phyloP scores from a whole-genome alignment of 176 grass and related monocot species.

The Puccinellia tenuiflora region DNA sequence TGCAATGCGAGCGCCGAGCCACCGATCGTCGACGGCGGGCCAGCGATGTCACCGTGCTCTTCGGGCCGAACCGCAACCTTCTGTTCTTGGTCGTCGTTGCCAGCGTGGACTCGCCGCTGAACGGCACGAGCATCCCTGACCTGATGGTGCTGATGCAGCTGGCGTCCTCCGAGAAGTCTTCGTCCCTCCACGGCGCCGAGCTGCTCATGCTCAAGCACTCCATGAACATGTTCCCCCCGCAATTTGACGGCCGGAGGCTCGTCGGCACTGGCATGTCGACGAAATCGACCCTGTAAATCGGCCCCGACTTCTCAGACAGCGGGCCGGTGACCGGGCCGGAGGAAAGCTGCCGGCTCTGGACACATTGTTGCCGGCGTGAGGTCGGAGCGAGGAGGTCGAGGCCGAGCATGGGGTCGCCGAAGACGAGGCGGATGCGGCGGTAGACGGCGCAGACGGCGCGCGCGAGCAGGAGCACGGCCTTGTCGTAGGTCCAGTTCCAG shows the following conservation, averaged over 20 bases:
- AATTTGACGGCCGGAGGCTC: slow-evolving; percentile 45
- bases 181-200: slow-evolving; percentile 38
- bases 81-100: slow-evolving; percentile 21
- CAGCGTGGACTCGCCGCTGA: slow-evolving; percentile 24
- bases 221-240: slow-evolving; percentile 71
- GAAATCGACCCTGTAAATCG: slow-evolving; percentile 29
- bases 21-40: slow-evolving; percentile 65
- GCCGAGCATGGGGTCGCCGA: slow-evolving; percentile 63
- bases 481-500: slow-evolving; percentile 87
- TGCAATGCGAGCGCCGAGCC: slow-evolving; percentile 79
- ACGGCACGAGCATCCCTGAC: slow-evolving; percentile 52
- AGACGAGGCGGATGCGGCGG: slow-evolving; percentile 58
- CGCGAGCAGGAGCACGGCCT: slow-evolving; percentile 71
- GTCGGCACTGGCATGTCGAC: neutral
- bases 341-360: slow-evolving; percentile 8
- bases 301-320: slow-evolving; percentile 14
- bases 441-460: slow-evolving; percentile 73
- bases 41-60: slow-evolving; percentile 61
- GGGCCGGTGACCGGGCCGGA: neutral
- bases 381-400: slow-evolving; percentile 42
- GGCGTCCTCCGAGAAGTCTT: slow-evolving; percentile 51
- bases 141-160: slow-evolving; percentile 48
- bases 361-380: slow-evolving; percentile 2
- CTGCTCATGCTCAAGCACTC: slow-evolving; percentile 78
- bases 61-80: slow-evolving; percentile 52